Evolutionary conservation across 139 green algal species (phyloP).

Genomic region (Tetradesmus lagerheimii): DNA sequence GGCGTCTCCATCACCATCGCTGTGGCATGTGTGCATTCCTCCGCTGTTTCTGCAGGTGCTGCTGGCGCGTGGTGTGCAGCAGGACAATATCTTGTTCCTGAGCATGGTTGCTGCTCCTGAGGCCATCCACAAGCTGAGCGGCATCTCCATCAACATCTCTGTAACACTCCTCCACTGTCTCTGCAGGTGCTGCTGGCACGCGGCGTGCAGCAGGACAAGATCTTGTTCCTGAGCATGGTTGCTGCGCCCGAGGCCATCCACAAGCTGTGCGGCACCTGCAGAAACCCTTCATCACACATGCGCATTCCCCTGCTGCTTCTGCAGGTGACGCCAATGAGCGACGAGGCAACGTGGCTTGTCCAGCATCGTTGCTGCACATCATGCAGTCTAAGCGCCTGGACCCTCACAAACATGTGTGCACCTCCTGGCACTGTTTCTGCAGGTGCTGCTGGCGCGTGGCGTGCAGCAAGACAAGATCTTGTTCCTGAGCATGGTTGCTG

Average conservation of each 20-base stretch:
- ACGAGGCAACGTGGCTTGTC: too few relatives aligned
- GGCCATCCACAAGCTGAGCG: conserved; percentile 53
- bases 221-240: conserved; percentile 93
- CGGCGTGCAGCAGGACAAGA: conserved; percentile 85
- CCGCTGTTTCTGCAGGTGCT: neutral
- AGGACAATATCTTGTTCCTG: conserved; percentile 93
- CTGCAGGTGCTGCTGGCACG: conserved; percentile 87
- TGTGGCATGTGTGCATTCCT: neutral
- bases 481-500: conserved; percentile 77
- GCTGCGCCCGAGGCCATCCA: conserved; percentile 93
- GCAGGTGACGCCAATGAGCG: too few relatives aligned
- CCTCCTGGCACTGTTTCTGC: neutral
- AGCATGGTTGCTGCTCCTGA: conserved; percentile 44
- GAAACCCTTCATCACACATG: too few relatives aligned
- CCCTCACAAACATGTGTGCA: neutral
- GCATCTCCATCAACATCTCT: neutral
- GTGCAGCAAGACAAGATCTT: conserved; percentile 89
- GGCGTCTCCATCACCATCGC: conserved; percentile 61
- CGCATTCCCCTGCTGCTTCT: neutral
- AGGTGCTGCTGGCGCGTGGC: conserved; percentile 90
- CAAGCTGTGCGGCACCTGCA: conserved; percentile 67
- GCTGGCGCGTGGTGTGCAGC: conserved; percentile 85
- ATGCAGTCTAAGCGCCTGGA: neutral
- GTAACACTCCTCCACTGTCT: neutral
- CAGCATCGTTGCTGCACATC: neutral